Evolutionary conservation across 202 grass and related monocot genomes (phyloP).

Genomic region (Saccharum hybrid): DNA sequence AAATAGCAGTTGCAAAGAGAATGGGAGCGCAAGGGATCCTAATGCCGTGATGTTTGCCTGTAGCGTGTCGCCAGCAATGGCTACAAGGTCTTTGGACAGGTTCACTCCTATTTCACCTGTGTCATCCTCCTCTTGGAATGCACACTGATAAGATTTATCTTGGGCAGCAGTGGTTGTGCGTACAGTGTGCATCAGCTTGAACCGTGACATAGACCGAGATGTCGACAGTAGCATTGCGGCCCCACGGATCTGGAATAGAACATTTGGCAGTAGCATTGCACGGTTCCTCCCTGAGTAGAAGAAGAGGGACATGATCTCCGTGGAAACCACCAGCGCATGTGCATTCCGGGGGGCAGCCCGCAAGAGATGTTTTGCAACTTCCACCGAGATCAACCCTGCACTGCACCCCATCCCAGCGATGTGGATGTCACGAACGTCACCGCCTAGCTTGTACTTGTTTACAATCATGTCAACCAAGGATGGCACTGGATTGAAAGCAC

Average conservation of each 20-base stretch:
- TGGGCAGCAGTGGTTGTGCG: constrained; percentile 64
- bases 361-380: too few relatives aligned
- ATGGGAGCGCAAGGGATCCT: constrained; percentile 60
- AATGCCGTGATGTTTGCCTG: constrained; percentile 56
- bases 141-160: constrained; percentile 58
- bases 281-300: constrained; percentile 56
- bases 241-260: constrained; percentile 60
- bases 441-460: too few relatives aligned
- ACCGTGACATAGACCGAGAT: constrained; percentile 38
- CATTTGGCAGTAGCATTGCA: constrained; percentile 59
- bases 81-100: constrained; percentile 69
- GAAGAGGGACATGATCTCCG: neutral
- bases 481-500: too few relatives aligned
- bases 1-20: constrained; percentile 56
- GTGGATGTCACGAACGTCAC: too few relatives aligned
- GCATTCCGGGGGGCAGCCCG: too few relatives aligned
- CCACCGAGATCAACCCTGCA: too few relatives aligned
- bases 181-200: constrained; percentile 53
- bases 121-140: constrained; percentile 59
- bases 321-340: too few relatives aligned
- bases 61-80: constrained; percentile 49
- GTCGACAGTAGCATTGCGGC: constrained; percentile 56
- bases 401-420: too few relatives aligned
- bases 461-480: too few relatives aligned
- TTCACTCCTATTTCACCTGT: constrained; percentile 52